Evolutionary conservation across 2,329 filamentous ascomycete genomes (phyloP), one percentile per base, ranked within the genome.

Genomic region (Colletotrichum sp.): DNA sequence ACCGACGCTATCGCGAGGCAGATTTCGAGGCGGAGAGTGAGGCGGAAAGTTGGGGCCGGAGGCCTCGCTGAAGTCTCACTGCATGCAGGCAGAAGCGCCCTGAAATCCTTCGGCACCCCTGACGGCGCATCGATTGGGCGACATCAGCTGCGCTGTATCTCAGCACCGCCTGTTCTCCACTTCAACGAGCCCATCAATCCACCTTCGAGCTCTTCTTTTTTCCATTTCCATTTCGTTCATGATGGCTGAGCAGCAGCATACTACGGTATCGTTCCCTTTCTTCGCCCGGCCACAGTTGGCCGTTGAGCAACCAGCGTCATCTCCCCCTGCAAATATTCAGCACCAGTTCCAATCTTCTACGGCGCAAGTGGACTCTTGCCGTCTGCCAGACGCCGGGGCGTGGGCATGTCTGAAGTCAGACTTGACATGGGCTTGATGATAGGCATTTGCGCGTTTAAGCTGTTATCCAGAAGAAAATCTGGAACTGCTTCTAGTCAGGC

Each of bases 1-100:
- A 25, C 55, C 8, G 25, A 58, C 13, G 55, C 55, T 9, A 7
- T 16, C 16, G 15, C 43, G 2, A 58, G 55, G 55, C 55, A 58
- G 13, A 58, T 28, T 28, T 28, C 27, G 8, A 58, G 55, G 55
- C 27, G 22, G 15, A 87, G 18, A 22, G 58, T 61, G 58, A 61
- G 18, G 58, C 58, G 58, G 28, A 22, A 34, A 61, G 22, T 34
- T n/a, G 10, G 18, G 16, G 8, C 27, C 0, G 58, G 28, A 30
- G 58, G 25, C 58, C 28, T 30, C 28, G 3, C 10, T 32, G 2
- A 5, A 4, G 28, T 61, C 5, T 0, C 56, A 28, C 28, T 22
- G 58, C 58, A 34, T 22, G 25, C 2, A 61, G 58, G 58, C 58
- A 34, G 58, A 34, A 61, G 58, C 58, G 18, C 58, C 27, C 18